These are phyloP conservation scores for Morella rubra DNA, from an alignment of 306 rosid genomes.

Conservation along the genomic window DNA sequence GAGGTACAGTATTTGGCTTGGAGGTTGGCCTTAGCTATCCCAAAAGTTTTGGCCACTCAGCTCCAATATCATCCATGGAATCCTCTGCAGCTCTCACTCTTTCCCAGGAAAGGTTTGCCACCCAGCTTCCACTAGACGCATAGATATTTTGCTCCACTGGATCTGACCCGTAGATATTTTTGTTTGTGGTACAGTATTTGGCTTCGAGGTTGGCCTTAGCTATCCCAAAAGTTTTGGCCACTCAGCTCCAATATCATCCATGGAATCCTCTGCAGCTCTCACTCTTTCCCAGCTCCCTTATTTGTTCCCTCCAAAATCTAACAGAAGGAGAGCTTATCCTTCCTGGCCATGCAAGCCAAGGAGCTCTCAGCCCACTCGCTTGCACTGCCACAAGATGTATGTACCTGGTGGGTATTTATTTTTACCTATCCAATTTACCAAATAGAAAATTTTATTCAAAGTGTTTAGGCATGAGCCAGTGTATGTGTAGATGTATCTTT, in stretches of 20 bases:
- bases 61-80: conserved; percentile 52
- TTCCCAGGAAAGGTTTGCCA: too few species aligned
- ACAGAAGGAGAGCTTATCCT: conserved; percentile 30
- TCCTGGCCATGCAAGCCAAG: conserved; percentile 46
- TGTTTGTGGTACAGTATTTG: not conserved
- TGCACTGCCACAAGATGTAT: conserved; percentile 82
- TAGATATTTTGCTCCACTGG: not conserved
- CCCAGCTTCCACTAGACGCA: too few species aligned
- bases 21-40: not conserved
- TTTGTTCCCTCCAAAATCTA: conserved; percentile 48
- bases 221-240: not conserved
- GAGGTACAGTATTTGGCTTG: not conserved
- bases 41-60: conserved; percentile 1
- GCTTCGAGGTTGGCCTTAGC: not conserved
- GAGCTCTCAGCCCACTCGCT: conserved; percentile 40
- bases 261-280: conserved; percentile 62
- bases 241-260: conserved; percentile 26
- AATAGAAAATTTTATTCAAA: too few species aligned
- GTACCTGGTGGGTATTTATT: conserved; percentile 70
- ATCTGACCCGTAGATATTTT: conserved; percentile 39
- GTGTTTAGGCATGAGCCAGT: not conserved
- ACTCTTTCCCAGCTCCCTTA: conserved; percentile 51
- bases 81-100: conserved; percentile 45
- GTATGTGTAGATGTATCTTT: too few species aligned
- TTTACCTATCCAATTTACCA: not conserved